These are phyloP conservation scores for Blumeria graminis DNA, from an alignment of 2,329 filamentous ascomycete genomes.

Conservation along the genomic window DNA sequence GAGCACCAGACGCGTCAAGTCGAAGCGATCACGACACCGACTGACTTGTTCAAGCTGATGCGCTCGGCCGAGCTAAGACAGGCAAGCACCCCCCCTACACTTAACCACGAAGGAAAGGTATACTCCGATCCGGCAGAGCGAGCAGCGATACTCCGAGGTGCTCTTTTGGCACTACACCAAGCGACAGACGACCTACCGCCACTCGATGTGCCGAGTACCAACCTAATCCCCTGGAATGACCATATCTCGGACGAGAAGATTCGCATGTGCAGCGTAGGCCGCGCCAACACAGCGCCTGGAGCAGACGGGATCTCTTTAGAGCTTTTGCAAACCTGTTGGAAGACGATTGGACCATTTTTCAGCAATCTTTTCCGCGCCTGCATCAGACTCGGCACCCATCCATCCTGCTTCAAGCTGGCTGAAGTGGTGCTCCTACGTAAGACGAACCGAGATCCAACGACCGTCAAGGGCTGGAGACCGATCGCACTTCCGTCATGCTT, in stretches of 20 bases:
- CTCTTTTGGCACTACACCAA: background rate
- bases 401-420: background rate
- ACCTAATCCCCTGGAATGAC: background rate
- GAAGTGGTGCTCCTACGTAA: background rate
- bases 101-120: background rate
- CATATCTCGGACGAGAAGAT: background rate
- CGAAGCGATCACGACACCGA: background rate
- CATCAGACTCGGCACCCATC: background rate
- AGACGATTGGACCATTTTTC: background rate
- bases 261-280: background rate
- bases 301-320: background rate
- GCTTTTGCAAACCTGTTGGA: background rate
- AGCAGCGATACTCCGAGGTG: background rate
- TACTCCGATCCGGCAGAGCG: background rate
- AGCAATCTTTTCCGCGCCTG: background rate
- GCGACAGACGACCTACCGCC: background rate
- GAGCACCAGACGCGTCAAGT: background rate
- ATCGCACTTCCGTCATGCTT: background rate
- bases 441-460: background rate
- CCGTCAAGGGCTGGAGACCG: background rate
- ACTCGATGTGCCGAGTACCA: background rate
- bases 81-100: background rate
- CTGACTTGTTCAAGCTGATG: background rate
- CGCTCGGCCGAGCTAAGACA: background rate
- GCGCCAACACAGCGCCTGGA: background rate